Base-by-base conservation (phyloP, 2,329 filamentous ascomycete species). In the Pyrenophora seminiperda region DNA sequence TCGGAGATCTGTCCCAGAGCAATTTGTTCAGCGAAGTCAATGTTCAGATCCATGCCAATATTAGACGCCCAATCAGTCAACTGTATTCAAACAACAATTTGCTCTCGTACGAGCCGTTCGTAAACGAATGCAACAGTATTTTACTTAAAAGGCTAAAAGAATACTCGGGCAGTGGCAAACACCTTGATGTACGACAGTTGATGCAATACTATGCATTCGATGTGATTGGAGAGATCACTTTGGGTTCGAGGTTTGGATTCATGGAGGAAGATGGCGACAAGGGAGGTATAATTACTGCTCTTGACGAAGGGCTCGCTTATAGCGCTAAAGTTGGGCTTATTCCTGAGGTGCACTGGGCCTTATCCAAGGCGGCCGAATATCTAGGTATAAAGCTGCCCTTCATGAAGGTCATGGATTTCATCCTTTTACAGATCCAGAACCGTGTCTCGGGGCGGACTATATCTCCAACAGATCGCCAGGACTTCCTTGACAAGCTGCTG, bases 161-260 rank as follows among this genome's bases (percentile, higher is more conserved):
- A 18, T 56, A 61, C 27, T 47, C 63, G 17, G 55, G 54, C 13
- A 41, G 63, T 34, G 20, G 33, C 1, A 39, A 66, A 3, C 44
- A 52, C 0, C 55, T 81, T 3, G 71, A 83, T 51, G 54, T 79
- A 32, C 59, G 61, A 3, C 67, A 75, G 39, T 78, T 75, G 73
- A 63, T 80, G 20, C 77, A 80, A 52, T 79, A 70, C 53, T 81
- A 76, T 46, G 77, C 76, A 0, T 79, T 79, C 33, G 77, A 82
- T 41, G 78, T 82, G 1, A 81, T 83, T 22, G 79, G 79, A 0
- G 73, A 77, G 30, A 79, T 83, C 14, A 81, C 77, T 0, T 76
- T 76, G 32, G 66, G 68, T 66, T 31, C 54, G 13, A 32, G 48
- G 9, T 57, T 59, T 22, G 57, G 57, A 3, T 41, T 57, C 4